Conservation (phyloP, 805 yeast genomes). For the Wickerhamiella nectarea region DNA sequence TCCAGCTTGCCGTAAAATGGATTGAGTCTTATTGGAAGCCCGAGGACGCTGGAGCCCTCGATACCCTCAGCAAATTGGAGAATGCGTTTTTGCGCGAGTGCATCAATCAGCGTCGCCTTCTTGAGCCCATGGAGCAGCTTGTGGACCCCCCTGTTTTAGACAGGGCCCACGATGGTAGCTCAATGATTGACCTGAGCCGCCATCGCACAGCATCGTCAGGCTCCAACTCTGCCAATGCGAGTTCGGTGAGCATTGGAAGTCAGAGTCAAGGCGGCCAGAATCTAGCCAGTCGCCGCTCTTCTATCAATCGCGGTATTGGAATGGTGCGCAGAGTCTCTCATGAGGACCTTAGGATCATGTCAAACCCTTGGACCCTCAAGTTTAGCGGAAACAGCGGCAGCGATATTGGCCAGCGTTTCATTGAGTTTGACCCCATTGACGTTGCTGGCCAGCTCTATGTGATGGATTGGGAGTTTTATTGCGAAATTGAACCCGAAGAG, state of each 20-base stretch:
- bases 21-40: constrained; percentile 80
- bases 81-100: constrained; percentile 2
- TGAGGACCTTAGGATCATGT: constrained; percentile 9
- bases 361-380: constrained; percentile 9
- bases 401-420: constrained; percentile 8
- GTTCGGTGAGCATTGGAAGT: background rate
- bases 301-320: constrained; percentile 6
- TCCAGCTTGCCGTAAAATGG: constrained; percentile 37
- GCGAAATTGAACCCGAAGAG: constrained; percentile 22
- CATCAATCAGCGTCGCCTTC: constrained; percentile 5
- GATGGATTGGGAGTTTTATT: constrained; percentile 24
- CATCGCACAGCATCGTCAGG: background rate
- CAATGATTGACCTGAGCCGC: constrained; percentile 1
- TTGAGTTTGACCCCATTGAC: constrained; percentile 24
- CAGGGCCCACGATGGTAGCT: background rate
- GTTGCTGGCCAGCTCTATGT: constrained; percentile 27
- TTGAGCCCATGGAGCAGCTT: constrained; percentile 1
- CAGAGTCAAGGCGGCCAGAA: background rate
- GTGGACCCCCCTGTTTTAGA: constrained; percentile 6
- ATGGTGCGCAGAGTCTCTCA: constrained; percentile 9
- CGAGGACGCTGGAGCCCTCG: constrained; percentile 44
- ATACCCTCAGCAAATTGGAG: constrained; percentile 58
- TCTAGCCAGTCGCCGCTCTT: constrained; percentile 3
- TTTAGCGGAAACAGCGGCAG: constrained; percentile 6
- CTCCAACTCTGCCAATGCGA: background rate